A percentile compares a stretch with the other conserved stretches of the same genome.
Conservation (phyloP, 192 early-diverging fungal genomes). For the Umbelopsis ramanniana region DNA sequence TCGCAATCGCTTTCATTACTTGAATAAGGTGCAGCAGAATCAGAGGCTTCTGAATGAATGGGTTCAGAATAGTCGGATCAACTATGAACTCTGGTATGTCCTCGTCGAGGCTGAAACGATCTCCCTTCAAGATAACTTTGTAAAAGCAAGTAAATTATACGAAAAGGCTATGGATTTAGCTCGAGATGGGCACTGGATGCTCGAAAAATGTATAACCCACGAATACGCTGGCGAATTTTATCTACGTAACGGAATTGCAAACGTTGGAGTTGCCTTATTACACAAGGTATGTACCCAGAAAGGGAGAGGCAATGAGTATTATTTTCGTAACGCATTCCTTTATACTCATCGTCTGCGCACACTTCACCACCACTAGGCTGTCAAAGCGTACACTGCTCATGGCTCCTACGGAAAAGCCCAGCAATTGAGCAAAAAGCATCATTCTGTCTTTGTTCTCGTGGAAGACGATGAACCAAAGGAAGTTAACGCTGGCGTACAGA, state of each 20-base stretch:
- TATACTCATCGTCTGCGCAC: not conserved
- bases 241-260: conserved; percentile 23
- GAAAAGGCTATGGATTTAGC: conserved; percentile 37
- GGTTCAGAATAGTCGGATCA: conserved; percentile 20
- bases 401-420: conserved; percentile 39
- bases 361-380: conserved; percentile 1
- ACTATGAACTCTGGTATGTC: conserved; percentile 33
- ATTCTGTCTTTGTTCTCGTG: conserved; percentile 6
- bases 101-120: conserved; percentile 35
- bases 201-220: conserved; percentile 34
- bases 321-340: not conserved
- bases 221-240: conserved; percentile 41
- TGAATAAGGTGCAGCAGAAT: conserved; percentile 24
- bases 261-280: conserved; percentile 31
- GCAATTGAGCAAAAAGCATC: conserved; percentile 27
- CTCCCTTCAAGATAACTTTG: conserved; percentile 15
- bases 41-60: conserved; percentile 24
- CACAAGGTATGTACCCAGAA: conserved; percentile 18
- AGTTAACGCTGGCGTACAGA: conserved; percentile 31
- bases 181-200: conserved; percentile 31
- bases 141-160: conserved; percentile 23
- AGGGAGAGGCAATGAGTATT: not conserved
- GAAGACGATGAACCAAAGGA: conserved; percentile 30
- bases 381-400: conserved; percentile 24
- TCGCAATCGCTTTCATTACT: not conserved